Percentiles rank a stretch among this genome's conserved stretches.
Evolutionary conservation across 208 protist genomes (phyloP).

Genomic region (Leishmania lainsoni): DNA sequence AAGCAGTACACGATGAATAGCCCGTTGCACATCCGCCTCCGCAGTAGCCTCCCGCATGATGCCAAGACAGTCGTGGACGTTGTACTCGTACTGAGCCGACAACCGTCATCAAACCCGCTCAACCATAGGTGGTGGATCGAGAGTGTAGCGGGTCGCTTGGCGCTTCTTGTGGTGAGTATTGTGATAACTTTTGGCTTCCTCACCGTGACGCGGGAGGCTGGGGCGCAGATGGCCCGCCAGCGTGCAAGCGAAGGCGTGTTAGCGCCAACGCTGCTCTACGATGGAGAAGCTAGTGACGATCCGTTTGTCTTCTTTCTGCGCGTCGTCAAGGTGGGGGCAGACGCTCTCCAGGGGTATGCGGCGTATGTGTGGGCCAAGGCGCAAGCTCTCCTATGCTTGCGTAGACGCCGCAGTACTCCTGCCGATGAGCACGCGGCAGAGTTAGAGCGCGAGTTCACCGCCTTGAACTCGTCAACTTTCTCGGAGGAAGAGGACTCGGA

Average conservation of each 20-base stretch:
- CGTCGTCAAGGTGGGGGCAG: constrained; percentile 8
- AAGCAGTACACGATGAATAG: constrained; percentile 28
- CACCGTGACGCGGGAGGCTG: constrained; percentile 13
- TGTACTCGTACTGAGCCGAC: constrained; percentile 24
- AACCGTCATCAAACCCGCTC: constrained; percentile 18
- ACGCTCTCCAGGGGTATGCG: not conserved
- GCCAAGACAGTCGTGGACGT: constrained; percentile 24
- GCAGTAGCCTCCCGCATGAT: constrained; percentile 29
- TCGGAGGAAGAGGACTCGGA: constrained; percentile 26
- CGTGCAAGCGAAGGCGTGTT: not conserved
- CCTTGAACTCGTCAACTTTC: not conserved
- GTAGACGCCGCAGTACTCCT: constrained; percentile 4
- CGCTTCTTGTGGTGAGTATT: constrained; percentile 12
- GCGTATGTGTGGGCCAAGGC: not conserved
- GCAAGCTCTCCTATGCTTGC: not conserved
- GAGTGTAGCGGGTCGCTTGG: constrained; percentile 16
- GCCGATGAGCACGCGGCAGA: constrained; percentile 6
- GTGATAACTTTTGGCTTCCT: constrained; percentile 23
- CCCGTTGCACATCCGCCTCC: constrained; percentile 19
- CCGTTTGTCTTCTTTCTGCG: constrained; percentile 11
- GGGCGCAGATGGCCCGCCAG: constrained; percentile 7
- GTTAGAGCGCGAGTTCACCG: constrained; percentile 22
- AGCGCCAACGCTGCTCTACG: constrained; percentile 10
- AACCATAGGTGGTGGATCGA: constrained; percentile 35
- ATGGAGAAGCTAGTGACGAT: constrained; percentile 10